These are phyloP conservation scores for Quercus aquifolioides DNA, from an alignment of 306 rosid genomes.

Conservation along the genomic window DNA sequence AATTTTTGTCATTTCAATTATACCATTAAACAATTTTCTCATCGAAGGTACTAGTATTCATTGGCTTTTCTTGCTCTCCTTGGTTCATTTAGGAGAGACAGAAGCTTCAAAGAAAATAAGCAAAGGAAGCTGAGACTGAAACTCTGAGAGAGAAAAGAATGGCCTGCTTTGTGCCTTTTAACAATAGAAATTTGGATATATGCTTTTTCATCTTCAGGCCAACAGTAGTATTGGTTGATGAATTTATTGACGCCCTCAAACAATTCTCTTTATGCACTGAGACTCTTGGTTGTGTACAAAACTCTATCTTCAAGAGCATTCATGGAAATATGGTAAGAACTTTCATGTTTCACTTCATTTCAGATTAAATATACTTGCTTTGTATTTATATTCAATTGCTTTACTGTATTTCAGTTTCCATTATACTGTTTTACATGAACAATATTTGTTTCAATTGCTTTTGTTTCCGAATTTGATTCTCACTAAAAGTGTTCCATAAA, in stretches of 20 bases:
- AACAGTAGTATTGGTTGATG: constrained; percentile 55
- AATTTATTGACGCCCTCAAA: constrained; percentile 56
- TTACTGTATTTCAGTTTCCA: not conserved
- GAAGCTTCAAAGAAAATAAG: not conserved
- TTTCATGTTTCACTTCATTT: not conserved
- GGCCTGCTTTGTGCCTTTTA: constrained; percentile 71
- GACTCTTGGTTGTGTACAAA: constrained; percentile 74
- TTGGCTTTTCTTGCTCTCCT: not conserved
- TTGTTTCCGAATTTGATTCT: too few species aligned
- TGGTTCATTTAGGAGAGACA: not conserved
- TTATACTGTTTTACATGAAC: not conserved
- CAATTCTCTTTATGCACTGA: constrained; percentile 55
- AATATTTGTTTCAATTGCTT: too few species aligned
- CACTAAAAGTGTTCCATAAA: too few species aligned
- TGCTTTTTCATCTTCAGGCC: constrained; percentile 75
- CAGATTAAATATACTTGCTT: not conserved
- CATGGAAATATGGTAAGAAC: constrained; percentile 72
- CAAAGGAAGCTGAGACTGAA: not conserved
- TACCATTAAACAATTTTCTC: not conserved
- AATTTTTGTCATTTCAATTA: constrained; percentile 1
- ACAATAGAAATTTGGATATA: constrained; percentile 46
- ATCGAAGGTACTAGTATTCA: not conserved
- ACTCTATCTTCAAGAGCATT: constrained; percentile 74
- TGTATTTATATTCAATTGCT: constrained; percentile 1
- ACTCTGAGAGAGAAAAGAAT: constrained; percentile 10